phyloP scores from a whole-genome alignment of 768 basidiomycete genomes.

The Kwoniella shandongensis region DNA sequence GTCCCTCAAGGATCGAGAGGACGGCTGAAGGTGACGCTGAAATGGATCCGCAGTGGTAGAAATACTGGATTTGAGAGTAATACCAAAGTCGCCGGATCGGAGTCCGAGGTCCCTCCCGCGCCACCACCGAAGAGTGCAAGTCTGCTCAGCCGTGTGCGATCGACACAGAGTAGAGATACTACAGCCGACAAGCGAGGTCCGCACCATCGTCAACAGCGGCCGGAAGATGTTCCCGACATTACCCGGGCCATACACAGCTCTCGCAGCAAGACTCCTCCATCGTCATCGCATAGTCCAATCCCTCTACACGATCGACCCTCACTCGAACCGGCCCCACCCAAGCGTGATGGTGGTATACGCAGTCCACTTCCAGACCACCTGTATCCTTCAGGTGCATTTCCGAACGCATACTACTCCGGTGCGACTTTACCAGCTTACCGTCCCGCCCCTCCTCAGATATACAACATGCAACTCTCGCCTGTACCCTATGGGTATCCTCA shows the following conservation, averaged over 20 bases:
- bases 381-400: not conserved
- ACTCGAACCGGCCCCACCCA: constrained; percentile 1
- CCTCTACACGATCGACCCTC: constrained; percentile 1
- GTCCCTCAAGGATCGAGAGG: constrained; percentile 18
- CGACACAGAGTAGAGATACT: constrained; percentile 4
- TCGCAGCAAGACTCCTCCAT: not conserved
- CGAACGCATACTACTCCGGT: constrained; percentile 17
- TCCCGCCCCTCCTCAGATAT: constrained; percentile 10
- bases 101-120: constrained; percentile 6
- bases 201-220: not conserved
- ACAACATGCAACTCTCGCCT: constrained; percentile 11
- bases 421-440: constrained; percentile 14
- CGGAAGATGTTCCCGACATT: not conserved
- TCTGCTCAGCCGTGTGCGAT: constrained; percentile 1
- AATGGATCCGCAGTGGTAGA: constrained; percentile 14
- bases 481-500: constrained; percentile 8
- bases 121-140: constrained; percentile 10
- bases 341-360: constrained; percentile 4
- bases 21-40: constrained; percentile 13
- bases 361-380: constrained; percentile 7
- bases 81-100: not conserved
- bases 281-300: not conserved
- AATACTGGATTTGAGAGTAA: constrained; percentile 1
- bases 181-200: not conserved
- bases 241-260: not conserved